Conservation (phyloP, 352 stramenopile species). For the Phytophthora kernoviae region DNA sequence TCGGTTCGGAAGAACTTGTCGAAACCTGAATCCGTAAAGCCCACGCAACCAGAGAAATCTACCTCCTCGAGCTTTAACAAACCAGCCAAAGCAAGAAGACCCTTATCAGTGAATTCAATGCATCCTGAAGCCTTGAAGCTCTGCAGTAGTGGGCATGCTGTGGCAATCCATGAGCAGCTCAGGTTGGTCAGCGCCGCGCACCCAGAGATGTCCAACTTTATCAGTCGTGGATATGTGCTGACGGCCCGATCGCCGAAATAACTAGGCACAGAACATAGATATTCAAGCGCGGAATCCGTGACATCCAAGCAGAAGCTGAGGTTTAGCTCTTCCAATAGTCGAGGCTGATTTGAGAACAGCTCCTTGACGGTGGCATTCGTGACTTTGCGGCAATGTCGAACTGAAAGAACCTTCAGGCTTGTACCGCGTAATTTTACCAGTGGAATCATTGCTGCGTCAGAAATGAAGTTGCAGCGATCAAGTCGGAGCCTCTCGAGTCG, state of each 20-base stretch:
- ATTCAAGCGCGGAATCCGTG: conserved; percentile 64
- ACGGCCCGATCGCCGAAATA: conserved; percentile 56
- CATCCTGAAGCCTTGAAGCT: conserved; percentile 51
- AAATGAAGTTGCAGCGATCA: conserved; percentile 49
- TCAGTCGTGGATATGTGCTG: conserved; percentile 48
- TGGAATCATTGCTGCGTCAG: conserved; percentile 40
- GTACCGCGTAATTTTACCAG: conserved; percentile 42
- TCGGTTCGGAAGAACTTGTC: conserved; percentile 51
- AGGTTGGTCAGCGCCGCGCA: conserved; percentile 58
- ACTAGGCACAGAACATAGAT: conserved; percentile 51
- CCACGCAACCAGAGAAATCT: conserved; percentile 51
- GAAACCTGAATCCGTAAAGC: conserved; percentile 51
- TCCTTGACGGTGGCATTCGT: conserved; percentile 49
- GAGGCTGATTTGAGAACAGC: conserved; percentile 51
- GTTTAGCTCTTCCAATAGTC: conserved; percentile 60
- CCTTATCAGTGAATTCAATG: conserved; percentile 62
- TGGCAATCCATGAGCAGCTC: conserved; percentile 63
- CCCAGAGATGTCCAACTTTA: conserved; percentile 59
- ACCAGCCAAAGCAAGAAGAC: conserved; percentile 49
- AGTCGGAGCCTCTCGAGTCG: conserved; percentile 47
- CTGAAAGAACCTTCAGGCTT: conserved; percentile 44
- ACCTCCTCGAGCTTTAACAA: conserved; percentile 58
- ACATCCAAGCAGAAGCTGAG: conserved; percentile 54
- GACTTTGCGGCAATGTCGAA: conserved; percentile 45
- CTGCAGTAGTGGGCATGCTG: conserved; percentile 59